A percentile compares a stretch with the other conserved stretches of the same genome.
Evolutionary conservation across 2,329 filamentous ascomycete genomes (phyloP).

Genomic region (Alternaria tenuissima): DNA sequence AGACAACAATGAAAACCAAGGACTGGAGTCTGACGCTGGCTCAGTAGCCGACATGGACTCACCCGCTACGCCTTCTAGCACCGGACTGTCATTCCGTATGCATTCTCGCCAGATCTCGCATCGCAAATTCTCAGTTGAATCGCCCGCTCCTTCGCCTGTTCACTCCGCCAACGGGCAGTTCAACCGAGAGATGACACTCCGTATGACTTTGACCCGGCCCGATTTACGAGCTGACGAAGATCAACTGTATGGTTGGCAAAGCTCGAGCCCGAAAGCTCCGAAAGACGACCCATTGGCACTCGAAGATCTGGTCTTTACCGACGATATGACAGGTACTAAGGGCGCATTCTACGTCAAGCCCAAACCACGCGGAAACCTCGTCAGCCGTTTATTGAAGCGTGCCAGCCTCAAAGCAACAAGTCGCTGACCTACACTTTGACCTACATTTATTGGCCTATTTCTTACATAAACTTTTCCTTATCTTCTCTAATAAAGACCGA

Average conservation of each 20-base stretch:
- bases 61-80: constrained; percentile 50
- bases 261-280: constrained; percentile 22
- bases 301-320: constrained; percentile 60
- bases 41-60: constrained; percentile 46
- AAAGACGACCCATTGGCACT: constrained; percentile 64
- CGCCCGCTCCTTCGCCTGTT: constrained; percentile 34
- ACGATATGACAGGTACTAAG: constrained; percentile 57
- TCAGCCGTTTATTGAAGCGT: constrained; percentile 48
- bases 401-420: constrained; percentile 41
- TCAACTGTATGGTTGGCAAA: constrained; percentile 75
- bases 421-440: constrained; percentile 17
- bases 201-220: constrained; percentile 92
- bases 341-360: constrained; percentile 57
- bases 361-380: constrained; percentile 44
- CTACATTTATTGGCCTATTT: background rate
- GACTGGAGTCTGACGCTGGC: constrained; percentile 44
- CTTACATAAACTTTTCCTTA: background rate
- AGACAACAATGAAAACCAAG: constrained; percentile 41
- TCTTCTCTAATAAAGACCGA: constrained; percentile 3
- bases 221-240: constrained; percentile 82
- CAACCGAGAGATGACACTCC: constrained; percentile 90
- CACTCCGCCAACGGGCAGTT: constrained; percentile 33
- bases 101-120: constrained; percentile 43
- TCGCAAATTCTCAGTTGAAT: constrained; percentile 45
- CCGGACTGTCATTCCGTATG: constrained; percentile 43